These are phyloP conservation scores for Saccharomycopsis amapae DNA, from an alignment of 805 yeast species.

Conservation along the genomic window DNA sequence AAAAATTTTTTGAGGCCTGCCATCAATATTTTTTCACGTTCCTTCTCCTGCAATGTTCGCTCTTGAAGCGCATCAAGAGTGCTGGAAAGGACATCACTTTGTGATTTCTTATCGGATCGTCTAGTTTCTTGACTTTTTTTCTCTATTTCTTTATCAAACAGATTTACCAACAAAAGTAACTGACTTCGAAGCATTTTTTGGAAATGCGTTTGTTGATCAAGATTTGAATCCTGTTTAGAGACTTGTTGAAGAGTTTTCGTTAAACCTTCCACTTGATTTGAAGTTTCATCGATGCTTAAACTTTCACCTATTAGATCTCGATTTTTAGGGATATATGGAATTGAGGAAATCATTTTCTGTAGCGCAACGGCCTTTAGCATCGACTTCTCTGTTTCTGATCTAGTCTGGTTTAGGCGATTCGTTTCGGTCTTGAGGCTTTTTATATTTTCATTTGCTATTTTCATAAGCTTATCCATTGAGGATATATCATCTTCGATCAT, in stretches of 20 bases:
- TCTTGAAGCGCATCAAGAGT: neutral
- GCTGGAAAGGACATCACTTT: no score
- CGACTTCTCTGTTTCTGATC: slow-evolving; percentile 1
- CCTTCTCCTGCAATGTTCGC: neutral
- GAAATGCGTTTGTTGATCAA: no score
- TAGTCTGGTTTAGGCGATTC: neutral
- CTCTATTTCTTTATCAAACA: neutral
- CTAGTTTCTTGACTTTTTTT: no score
- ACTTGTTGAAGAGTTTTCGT: no score
- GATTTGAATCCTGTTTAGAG: no score
- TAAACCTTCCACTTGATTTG: no score
- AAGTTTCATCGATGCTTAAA: neutral
- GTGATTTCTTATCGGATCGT: no score
- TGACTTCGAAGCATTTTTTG: neutral
- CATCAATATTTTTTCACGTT: neutral
- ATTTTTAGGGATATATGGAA: neutral
- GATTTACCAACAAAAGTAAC: neutral
- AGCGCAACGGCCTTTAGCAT: neutral
- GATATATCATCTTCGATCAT: neutral
- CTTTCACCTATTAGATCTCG: neutral
- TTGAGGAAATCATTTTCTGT: neutral
- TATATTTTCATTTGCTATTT: slow-evolving; percentile 1
- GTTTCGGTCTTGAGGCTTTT: neutral
- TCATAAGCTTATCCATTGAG: neutral
- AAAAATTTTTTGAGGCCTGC: neutral